Evolutionary conservation across 805 yeast species (phyloP), one percentile per base, ranked within the genome.

Genomic region (Scheffersomyces lignosus): DNA sequence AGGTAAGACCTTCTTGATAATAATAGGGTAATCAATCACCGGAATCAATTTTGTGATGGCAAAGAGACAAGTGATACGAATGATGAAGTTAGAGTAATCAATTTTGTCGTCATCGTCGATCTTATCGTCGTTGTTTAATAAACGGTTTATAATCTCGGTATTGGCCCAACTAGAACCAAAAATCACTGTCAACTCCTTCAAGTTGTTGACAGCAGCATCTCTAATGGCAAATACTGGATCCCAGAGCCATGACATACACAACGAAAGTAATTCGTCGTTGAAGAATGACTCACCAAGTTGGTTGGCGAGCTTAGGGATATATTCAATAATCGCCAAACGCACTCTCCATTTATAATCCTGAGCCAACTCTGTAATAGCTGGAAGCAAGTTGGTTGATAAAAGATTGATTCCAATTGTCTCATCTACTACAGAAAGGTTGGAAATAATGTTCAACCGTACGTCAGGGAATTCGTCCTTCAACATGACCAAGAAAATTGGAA

Each of bases 311-410:
- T 91, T 74, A 20, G 99, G 99, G 48, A 90, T 88, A 66, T 93
- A 93, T 60, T 93, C 96, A 55, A 93, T 93, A 44, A 93, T 93
- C 8, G 98, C 98, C 58, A 93, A 74, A 58, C 98, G 81, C 18
- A 93, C 97, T 56, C 99, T 81, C 99, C 99, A 93, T 57, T 90
- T 91, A 54, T 84, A 84, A 66, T 93, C 99, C 58, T 89, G 90
- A 8, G 99, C 98, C 48, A 93, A 75, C 49, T 91, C 96, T 8
- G 95, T 83, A 48, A 93, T 91, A 3, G 99, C 98, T 3, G 99
- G 99, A 48, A 93, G 73, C 45, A 93, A 71, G 27, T 89, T 83
- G 52, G 89, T 90, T 17, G 96, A 83, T 47, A 93, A 73, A 43
- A 86, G 69, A 50, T 84, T 90, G 47, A 93, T 88, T 20, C 99